Evolutionary conservation across 2,329 filamentous ascomycete genomes (phyloP).

Genomic region (Epicoccum nigrum): DNA sequence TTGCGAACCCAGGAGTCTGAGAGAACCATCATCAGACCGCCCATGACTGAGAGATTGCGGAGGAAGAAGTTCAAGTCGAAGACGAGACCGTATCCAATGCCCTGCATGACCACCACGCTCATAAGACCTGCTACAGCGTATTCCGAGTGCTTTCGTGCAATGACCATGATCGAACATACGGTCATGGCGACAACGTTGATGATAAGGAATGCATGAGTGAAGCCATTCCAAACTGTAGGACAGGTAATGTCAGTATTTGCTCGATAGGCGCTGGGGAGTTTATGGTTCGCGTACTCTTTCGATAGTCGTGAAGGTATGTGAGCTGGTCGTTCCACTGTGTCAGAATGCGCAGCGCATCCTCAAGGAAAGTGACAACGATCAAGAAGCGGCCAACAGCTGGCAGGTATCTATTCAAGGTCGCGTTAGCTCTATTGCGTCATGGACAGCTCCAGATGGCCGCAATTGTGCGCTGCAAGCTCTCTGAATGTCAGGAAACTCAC

Average conservation of each 20-base stretch:
- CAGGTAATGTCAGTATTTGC: conserved; percentile 27
- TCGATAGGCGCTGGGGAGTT: neutral
- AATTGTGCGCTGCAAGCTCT: conserved; percentile 7
- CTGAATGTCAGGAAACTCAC: conserved; percentile 61
- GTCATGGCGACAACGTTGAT: conserved; percentile 89
- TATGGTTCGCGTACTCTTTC: conserved; percentile 70
- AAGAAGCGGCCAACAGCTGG: conserved; percentile 95
- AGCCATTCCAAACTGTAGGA: conserved; percentile 75
- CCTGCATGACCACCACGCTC: conserved; percentile 88
- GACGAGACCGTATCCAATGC: conserved; percentile 94
- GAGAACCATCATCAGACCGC: conserved; percentile 95
- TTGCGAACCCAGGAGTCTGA: conserved; percentile 98
- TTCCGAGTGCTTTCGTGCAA: conserved; percentile 89
- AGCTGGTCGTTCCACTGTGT: conserved; percentile 98
- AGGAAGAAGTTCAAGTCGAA: conserved; percentile 99
- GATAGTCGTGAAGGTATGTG: conserved; percentile 88
- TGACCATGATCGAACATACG: conserved; percentile 81
- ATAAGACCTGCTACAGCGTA: conserved; percentile 91
- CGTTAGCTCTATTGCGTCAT: conserved; percentile 29
- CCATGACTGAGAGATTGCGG: conserved; percentile 96
- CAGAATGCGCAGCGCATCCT: conserved; percentile 93
- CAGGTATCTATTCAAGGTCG: conserved; percentile 69
- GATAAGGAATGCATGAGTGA: conserved; percentile 93
- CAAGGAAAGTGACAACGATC: conserved; percentile 97
- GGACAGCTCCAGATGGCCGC: conserved; percentile 1